Base-by-base conservation (phyloP, 2,329 filamentous ascomycete species). In the Botrytis paeoniae region DNA sequence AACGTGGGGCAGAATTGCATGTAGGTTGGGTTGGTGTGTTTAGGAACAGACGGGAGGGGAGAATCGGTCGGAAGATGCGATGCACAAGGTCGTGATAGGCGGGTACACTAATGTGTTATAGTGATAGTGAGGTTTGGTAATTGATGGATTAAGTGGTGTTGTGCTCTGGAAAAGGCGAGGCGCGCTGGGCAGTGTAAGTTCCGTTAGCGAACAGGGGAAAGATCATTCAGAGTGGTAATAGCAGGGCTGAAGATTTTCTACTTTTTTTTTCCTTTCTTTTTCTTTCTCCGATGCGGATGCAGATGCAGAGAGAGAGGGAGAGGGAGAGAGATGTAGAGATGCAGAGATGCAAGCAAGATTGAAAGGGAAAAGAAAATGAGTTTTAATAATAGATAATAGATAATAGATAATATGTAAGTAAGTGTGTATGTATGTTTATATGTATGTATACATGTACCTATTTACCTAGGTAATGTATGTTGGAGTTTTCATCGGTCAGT, bases 231-330 rank as follows among this genome's bases (percentile, higher is more conserved):
- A 39, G 57, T 32, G 32, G 68, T 25, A 62, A 63, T n/a, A 63
- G 69, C 69, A 70, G 69, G 59, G 69, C 69, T 70, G 69, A 63
- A 41, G 69, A 48, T 48, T 70, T 29, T 37, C n/a, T 60, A 3
- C 8, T 32, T n/a, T 25, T 32, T 37, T 48, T 16, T 16, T 5
- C 16, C 25, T 29, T 68, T 54, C 64, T 4, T 57, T 51, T 25
- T 20, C 51, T 32, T 22, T 25, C 14, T 20, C 29, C 22, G 43
- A 51, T 51, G 37, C 16, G 35, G 35, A 61, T 61, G 59, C 35
- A 62, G 35, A 61, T 61, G 59, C 12, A 39, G 35, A 51, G 45
- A 9, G 43, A 45, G 8, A 22, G 43, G 10, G 43, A 48, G 43
- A 3, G 43, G 7, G 43, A 22, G 43, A 22, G 43, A n/a, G n/a